A percentile compares a stretch with the other conserved stretches of the same genome.
Evolutionary conservation across 768 basidiomycete genomes (phyloP).

Genomic region (Mycena epipterygia): DNA sequence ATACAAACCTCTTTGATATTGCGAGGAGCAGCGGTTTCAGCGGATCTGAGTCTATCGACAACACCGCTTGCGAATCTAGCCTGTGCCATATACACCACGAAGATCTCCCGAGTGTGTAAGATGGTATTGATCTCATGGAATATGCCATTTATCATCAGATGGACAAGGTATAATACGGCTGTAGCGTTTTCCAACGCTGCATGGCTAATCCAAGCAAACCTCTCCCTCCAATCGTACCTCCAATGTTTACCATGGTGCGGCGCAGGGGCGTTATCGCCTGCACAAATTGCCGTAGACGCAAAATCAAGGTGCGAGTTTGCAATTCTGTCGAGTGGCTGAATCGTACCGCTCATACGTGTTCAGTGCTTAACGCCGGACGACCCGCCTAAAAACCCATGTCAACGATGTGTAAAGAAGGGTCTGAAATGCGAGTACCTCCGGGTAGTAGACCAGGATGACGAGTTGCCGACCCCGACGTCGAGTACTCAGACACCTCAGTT

Average conservation of each 20-base stretch:
- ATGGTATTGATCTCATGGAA: too few relatives aligned
- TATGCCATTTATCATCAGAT: too few relatives aligned
- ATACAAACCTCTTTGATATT: too few relatives aligned
- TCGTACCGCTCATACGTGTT: neutral
- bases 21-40: too few relatives aligned
- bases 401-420: slow-evolving; percentile 8
- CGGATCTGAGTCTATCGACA: too few relatives aligned
- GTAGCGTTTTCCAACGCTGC: too few relatives aligned
- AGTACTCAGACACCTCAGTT: neutral
- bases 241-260: neutral
- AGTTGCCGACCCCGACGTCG: too few relatives aligned
- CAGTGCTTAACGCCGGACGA: slow-evolving; percentile 1
- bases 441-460: neutral
- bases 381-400: neutral
- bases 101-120: too few relatives aligned
- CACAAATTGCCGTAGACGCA: neutral
- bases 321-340: neutral
- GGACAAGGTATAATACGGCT: too few relatives aligned
- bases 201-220: neutral
- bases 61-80: too few relatives aligned
- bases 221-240: neutral
- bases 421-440: slow-evolving; percentile 8
- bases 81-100: too few relatives aligned
- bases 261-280: neutral
- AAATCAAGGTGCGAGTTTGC: neutral